Percentiles rank a stretch among this genome's conserved stretches.
Conservation (phyloP, 2,329 filamentous ascomycete genomes). For the Botrytis cinerea region DNA sequence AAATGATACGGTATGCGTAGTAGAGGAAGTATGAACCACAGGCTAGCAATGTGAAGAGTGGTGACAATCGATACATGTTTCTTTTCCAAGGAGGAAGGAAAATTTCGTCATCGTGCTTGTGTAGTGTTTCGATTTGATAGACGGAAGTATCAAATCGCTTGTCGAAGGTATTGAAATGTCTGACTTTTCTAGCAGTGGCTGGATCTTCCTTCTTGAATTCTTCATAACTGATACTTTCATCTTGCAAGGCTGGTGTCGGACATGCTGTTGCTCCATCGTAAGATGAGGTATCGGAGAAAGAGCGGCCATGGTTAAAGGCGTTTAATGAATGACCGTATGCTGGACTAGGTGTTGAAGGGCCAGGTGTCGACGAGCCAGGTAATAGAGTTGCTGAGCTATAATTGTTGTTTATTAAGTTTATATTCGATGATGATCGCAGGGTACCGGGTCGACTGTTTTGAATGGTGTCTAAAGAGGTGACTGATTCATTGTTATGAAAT, state of each 20-base stretch:
- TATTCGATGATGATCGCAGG: constrained; percentile 8
- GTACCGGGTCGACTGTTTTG: constrained; percentile 1
- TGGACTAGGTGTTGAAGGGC: not conserved
- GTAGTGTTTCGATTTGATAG: constrained; percentile 29
- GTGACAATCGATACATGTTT: constrained; percentile 32
- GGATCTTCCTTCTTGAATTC: constrained; percentile 20
- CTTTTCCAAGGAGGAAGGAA: constrained; percentile 31
- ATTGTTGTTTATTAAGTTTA: constrained; percentile 19
- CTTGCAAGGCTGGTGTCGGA: constrained; percentile 12
- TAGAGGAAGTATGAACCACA: constrained; percentile 45
- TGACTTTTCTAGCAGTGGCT: not conserved
- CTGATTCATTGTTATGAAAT: constrained; percentile 10
- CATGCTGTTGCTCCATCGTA: constrained; percentile 22
- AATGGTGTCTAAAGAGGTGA: constrained; percentile 10
- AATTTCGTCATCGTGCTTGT: constrained; percentile 32
- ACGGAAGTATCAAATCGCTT: constrained; percentile 11
- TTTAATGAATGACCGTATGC: not conserved
- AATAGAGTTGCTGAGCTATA: constrained; percentile 16
- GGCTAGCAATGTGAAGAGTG: constrained; percentile 32
- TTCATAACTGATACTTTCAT: constrained; percentile 12
- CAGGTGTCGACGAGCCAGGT: constrained; percentile 6
- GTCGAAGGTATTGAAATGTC: constrained; percentile 20
- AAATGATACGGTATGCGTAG: constrained; percentile 53
- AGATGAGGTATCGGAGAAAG: constrained; percentile 21
- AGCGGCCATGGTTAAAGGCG: constrained; percentile 1